Percentiles rank a stretch among this genome's conserved stretches.
Evolutionary conservation across 2,329 filamentous ascomycete genomes (phyloP).

Genomic region (Xylariales sp.): DNA sequence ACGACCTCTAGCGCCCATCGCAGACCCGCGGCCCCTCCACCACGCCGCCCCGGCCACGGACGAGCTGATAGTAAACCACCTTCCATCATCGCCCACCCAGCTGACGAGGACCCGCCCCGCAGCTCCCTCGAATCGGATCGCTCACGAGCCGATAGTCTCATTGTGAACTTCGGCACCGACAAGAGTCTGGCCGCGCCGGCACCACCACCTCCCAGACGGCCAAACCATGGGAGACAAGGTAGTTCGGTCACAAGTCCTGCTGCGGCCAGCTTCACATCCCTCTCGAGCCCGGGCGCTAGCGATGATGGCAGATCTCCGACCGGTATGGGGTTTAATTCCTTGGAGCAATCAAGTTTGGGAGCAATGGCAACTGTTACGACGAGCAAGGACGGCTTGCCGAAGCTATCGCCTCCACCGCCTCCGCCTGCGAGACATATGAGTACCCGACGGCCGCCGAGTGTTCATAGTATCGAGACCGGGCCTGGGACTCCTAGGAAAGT

Average conservation of each 20-base stretch:
- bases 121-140: constrained; percentile 47
- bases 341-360: constrained; percentile 2
- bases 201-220: constrained; percentile 52
- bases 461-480: constrained; percentile 34
- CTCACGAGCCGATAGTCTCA: constrained; percentile 42
- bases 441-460: constrained; percentile 39
- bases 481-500: constrained; percentile 22
- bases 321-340: constrained; percentile 9
- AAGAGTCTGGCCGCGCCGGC: constrained; percentile 30
- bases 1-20: constrained; percentile 31
- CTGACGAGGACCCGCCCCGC: constrained; percentile 37
- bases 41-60: constrained; percentile 44
- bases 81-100: constrained; percentile 13
- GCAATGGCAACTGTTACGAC: constrained; percentile 14
- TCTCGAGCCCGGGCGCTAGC: constrained; percentile 13
- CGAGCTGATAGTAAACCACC: constrained; percentile 39
- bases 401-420: constrained; percentile 36
- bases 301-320: constrained; percentile 17
- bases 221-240: constrained; percentile 29
- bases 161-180: constrained; percentile 30
- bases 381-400: constrained; percentile 20
- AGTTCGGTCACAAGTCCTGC: constrained; percentile 26
- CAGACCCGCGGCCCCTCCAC: constrained; percentile 45
- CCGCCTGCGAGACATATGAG: constrained; percentile 41
- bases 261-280: constrained; percentile 19